These are phyloP conservation scores for Wickerhamomyces ciferrii DNA, from an alignment of 805 yeast genomes.

Conservation along the genomic window DNA sequence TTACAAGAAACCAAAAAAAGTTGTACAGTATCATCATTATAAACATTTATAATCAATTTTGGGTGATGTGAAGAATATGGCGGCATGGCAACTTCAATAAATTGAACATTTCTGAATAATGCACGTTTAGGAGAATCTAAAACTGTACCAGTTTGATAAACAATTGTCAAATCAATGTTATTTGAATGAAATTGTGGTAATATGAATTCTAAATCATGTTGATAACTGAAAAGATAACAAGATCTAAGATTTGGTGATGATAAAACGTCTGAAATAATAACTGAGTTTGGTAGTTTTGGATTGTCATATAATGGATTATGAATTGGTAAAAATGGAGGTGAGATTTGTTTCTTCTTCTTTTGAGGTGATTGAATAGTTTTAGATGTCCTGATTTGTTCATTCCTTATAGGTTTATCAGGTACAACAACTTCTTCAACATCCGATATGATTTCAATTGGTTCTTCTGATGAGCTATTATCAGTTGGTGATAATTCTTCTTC, in stretches of 20 bases:
- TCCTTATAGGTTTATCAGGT: not conserved
- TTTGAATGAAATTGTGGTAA: constrained; percentile 22
- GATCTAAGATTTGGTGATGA: constrained; percentile 28
- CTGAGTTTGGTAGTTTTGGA: constrained; percentile 13
- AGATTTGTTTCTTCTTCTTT: not conserved
- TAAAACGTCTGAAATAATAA: constrained; percentile 24
- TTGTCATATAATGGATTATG: constrained; percentile 14
- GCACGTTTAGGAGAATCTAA: constrained; percentile 3
- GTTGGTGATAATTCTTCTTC: not conserved
- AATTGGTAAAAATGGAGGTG: constrained; percentile 16
- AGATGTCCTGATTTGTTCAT: not conserved
- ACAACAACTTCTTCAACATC: not conserved
- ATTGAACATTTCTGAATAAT: constrained; percentile 8
- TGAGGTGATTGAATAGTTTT: not conserved
- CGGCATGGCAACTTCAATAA: constrained; percentile 28
- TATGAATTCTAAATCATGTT: constrained; percentile 35
- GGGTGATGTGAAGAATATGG: constrained; percentile 55
- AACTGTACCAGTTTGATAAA: constrained; percentile 29
- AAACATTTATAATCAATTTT: constrained; percentile 59
- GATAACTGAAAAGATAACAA: constrained; percentile 45
- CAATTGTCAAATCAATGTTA: constrained; percentile 18
- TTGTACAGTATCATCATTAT: constrained; percentile 38
- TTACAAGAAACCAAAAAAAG: constrained; percentile 58
- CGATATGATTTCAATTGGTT: not conserved
- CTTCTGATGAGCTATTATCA: no score